Evolutionary conservation across 192 early-diverging fungal genomes (phyloP), one percentile per base, ranked within the genome.

Genomic region (Coemansia sp.): DNA sequence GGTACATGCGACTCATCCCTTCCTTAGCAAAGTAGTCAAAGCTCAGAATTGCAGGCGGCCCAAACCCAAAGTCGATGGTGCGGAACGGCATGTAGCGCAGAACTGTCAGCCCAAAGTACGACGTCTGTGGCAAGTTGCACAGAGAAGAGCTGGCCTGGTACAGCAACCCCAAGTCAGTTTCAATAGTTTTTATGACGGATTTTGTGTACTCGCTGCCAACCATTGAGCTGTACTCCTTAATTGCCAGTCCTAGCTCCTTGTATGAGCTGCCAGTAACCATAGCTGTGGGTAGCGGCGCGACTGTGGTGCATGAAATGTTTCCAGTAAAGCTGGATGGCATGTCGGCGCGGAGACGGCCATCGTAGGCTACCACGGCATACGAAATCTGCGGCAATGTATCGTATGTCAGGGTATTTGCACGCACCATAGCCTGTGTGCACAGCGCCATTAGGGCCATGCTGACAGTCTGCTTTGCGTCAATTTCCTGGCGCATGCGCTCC

Each of bases 21-120:
- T 80, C 76, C 21, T 62, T 52, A 39, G 34, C 55, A 26, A 26
- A 73, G 43, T 73, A 73, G 53, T 58, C 60, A 29, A 72, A 69
- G 3, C 67, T 53, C 53, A 67, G 18, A 32, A 80, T 59, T 3
- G 40, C 58, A 0, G 76, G 76, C 12, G 34, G 18, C 1, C 76
- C 76, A 33, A 52, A 66, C 34, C 76, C 76, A 73, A 80, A 80
- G 29, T 80, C 76, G 29, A 80, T 56, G 10, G 56, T 33, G 18
- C 63, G 24, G 29, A 73, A 48, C 10, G 66, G 63, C 67, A 80
- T 62, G 22, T 73, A 70, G 21, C 76, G 62, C 35, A 80, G 21
- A 38, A 63, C 63, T 19, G 52, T 58, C 26, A 73, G 44, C 8
- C 76, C 70, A 8, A 80, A 21, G 43, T 73, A 80, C 21, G 76